Base-by-base conservation (phyloP, 139 green algal species). In the Chloropicon primus region DNA sequence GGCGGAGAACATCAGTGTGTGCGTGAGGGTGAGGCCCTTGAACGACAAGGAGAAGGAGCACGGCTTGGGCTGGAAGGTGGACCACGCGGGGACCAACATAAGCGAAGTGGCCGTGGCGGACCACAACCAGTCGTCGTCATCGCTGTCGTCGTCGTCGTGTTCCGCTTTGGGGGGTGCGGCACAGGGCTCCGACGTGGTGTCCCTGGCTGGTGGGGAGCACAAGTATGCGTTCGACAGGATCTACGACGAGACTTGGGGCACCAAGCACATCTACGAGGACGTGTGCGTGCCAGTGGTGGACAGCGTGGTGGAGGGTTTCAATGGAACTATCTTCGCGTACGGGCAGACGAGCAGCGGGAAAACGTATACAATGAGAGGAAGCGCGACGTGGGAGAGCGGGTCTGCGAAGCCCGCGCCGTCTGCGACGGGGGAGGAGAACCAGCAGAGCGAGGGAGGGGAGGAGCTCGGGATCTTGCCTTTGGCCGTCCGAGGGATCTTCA, bases 341-440 rank as follows among this genome's bases (percentile, higher is more conserved):
- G 78, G 78, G 2, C 78, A 82, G 41, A 82, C 78, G 24, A 71
- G 25, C 26, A 96, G 84, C 86, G 88, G 75, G 97, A 93, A 0
- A 90, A 98, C 94, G 0, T 88, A 97, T 83, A 98, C 95, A 3
- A 98, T 98, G 92, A 84, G 88, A 2, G 94, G 94, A 5, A 85
- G 41, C 17, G 41, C 10, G 41, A 62, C 41, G 41, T 62, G 41
- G 41, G n/a, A n/a, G n/a, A n/a, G n/a, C n/a, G n/a, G n/a, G n/a
- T n/a, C n/a, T n/a, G n/a, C n/a, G n/a, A n/a, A n/a, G n/a, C n/a
- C n/a, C n/a, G n/a, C n/a, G n/a, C n/a, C n/a, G n/a, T n/a, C n/a
- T n/a, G n/a, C n/a, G n/a, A n/a, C n/a, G n/a, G n/a, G n/a, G n/a
- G 41, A 62, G 41, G 41, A 62, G 41, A 62, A 62, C 41, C 5